Evolutionary conservation across 2,329 filamentous ascomycete genomes (phyloP).

Genomic region (Cercospora berteroae): DNA sequence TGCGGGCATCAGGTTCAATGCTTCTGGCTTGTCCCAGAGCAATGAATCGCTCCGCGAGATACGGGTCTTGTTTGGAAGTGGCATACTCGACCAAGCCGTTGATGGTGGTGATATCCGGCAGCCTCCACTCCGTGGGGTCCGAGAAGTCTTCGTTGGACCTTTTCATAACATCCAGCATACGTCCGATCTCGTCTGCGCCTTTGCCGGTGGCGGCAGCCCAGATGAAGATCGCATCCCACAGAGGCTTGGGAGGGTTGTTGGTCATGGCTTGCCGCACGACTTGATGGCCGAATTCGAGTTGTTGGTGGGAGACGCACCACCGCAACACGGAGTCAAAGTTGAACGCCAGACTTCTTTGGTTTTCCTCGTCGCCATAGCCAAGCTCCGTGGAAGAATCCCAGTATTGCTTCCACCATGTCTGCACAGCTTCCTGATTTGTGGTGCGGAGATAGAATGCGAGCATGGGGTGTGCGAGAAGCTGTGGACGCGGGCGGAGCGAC

Average conservation of each 20-base stretch:
- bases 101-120: slow-evolving; percentile 68
- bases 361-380: neutral
- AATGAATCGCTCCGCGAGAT: slow-evolving; percentile 72
- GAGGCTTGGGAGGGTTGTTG: slow-evolving; percentile 31
- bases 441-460: slow-evolving; percentile 60
- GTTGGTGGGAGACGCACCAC: slow-evolving; percentile 45
- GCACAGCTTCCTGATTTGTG: slow-evolving; percentile 60
- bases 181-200: slow-evolving; percentile 67
- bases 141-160: slow-evolving; percentile 26
- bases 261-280: slow-evolving; percentile 51
- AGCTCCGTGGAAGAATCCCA: neutral
- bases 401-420: slow-evolving; percentile 53
- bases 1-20: slow-evolving; percentile 66
- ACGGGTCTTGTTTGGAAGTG: slow-evolving; percentile 65
- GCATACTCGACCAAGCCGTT: slow-evolving; percentile 74
- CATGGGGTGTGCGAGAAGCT: slow-evolving; percentile 7
- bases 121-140: slow-evolving; percentile 48
- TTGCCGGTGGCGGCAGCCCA: slow-evolving; percentile 73
- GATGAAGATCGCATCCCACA: slow-evolving; percentile 71
- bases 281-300: slow-evolving; percentile 61
- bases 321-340: slow-evolving; percentile 14
- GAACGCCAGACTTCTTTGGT: neutral
- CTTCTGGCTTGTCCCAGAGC: slow-evolving; percentile 63
- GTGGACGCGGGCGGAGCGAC: neutral
- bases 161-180: slow-evolving; percentile 68